Evolutionary conservation across 352 stramenopile genomes (phyloP), one percentile per base, ranked within the genome.

Genomic region (Phytophthora melonis): DNA sequence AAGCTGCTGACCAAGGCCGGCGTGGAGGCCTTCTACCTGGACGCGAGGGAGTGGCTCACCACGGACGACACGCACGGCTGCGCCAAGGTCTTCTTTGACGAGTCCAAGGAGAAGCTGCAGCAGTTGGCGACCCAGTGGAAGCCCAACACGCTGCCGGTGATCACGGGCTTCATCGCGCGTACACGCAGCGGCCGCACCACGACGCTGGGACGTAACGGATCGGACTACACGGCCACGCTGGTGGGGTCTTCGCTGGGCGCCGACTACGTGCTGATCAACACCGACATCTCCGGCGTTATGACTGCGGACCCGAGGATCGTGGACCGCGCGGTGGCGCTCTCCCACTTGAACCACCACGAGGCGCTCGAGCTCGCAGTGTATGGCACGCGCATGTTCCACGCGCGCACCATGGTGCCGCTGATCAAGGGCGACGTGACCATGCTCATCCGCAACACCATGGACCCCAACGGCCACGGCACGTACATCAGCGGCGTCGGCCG

Each of bases 231-330:
- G 3, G 89, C 89, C 5, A 94, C 89, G 16, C 78, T 96, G n/a
- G 86, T 96, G 3, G 89, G 86, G 8, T 79, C 87, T n/a, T 80
- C 74, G 1, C 69, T 96, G 3, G 67, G 80, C 9, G 87, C 86
- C 8, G 87, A 94, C 75, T 93, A 94, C 63, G 89, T 96, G 45
- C 75, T 96, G 11, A 95, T 96, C 77, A 93, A 96, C 67, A 96
- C 88, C 5, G 88, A 96, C 53, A 94, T 95, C 34, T 85, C 85
- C 2, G 89, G 89, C 1, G 89, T 96, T 23, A 96, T 96, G 89
- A 94, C 86, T 0, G 89, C 89, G 0, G 88, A 96, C 59, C 89
- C 88, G 43, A 76, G 82, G 16, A 91, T 96, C 55, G 89, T 96
- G 13, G 82, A 93, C n/a, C 84, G 83, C 11, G 89, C 88, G 0